Base-by-base conservation (phyloP, 1,284 basidiomycete genomes). In the Puccinia coronata region DNA sequence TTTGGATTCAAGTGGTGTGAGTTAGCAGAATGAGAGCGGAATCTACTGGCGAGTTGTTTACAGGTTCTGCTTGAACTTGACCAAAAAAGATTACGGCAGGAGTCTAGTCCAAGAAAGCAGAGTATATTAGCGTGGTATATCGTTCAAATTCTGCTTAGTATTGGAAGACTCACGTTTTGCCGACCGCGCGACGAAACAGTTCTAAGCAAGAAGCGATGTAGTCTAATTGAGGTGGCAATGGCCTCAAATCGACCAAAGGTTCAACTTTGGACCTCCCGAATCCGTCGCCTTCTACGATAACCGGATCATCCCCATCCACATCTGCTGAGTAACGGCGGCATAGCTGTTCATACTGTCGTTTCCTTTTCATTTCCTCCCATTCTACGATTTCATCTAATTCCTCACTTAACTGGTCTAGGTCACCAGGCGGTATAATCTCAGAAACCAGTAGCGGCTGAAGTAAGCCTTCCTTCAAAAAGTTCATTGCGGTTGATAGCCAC, bases 281-380 rank as follows among this genome's bases (percentile, higher is more conserved):
- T 3, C 83, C 83, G 53, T 84, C 83, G 25, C 84, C 84, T 43
- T 84, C 83, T 53, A 84, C 83, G 34, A 83, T 75, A 34, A 84
- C 77, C 16, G 84, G 83, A 36, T 84, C 82, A 57, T 84, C 84
- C 39, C 83, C 84, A 57, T 82, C 82, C 5, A 82, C 61, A 51
- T 83, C 82, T 20, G 79, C 77, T 39, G 82, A 82, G 73, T 71
- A 82, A 55, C 59, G 43, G 25, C 76, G 55, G 57, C 82, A 76
- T 43, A 82, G 49, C 20, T 79, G 69, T 39, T 82, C 70, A 49
- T 82, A 81, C 63, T 67, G 57, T n/a, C 53, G 70, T 72, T 80
- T 65, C 20, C 72, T 59, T 47, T 80, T 79, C n/a, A 12, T 36
- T 67, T 43, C 41, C 57, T 76, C 70, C 81, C 80, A 81, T 53